Evolutionary conservation across 2,329 filamentous ascomycete genomes (phyloP).

Genomic region (Ceratocystis variospora): DNA sequence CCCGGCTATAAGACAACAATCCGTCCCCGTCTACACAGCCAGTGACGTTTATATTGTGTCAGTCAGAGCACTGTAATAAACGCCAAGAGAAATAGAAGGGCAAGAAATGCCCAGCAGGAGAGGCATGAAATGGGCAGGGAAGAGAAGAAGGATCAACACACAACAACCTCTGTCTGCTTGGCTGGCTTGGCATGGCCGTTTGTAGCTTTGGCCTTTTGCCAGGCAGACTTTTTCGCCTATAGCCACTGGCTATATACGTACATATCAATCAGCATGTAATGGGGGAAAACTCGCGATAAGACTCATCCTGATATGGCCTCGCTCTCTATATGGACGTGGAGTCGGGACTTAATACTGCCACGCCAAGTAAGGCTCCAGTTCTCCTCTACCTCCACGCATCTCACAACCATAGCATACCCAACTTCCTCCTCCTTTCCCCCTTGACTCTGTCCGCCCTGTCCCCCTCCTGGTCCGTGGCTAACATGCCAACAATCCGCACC

Average conservation of each 20-base stretch:
- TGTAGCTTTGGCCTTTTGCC: background rate
- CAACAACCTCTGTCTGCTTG: background rate
- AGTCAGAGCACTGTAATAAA: background rate
- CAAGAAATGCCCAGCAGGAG: background rate
- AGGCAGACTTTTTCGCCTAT: background rate
- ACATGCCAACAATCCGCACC: background rate
- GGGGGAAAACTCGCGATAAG: no score
- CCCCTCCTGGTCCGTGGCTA: background rate
- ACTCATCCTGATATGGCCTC: no score
- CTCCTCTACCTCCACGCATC: background rate
- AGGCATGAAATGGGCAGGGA: background rate
- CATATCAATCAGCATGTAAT: no score
- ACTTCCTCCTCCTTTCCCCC: background rate
- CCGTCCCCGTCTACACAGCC: background rate
- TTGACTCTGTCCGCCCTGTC: background rate
- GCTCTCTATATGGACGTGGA: no score
- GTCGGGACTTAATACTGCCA: no score
- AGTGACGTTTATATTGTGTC: background rate
- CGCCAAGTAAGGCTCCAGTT: no score
- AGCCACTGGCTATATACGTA: no score
- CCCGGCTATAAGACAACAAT: background rate
- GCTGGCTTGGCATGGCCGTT: background rate
- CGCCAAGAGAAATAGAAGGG: conserved; percentile 2
- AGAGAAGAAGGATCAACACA: no score
- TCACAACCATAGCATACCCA: background rate